Conservation (phyloP, 176 grass and related monocot genomes). For the Avena insularis region DNA sequence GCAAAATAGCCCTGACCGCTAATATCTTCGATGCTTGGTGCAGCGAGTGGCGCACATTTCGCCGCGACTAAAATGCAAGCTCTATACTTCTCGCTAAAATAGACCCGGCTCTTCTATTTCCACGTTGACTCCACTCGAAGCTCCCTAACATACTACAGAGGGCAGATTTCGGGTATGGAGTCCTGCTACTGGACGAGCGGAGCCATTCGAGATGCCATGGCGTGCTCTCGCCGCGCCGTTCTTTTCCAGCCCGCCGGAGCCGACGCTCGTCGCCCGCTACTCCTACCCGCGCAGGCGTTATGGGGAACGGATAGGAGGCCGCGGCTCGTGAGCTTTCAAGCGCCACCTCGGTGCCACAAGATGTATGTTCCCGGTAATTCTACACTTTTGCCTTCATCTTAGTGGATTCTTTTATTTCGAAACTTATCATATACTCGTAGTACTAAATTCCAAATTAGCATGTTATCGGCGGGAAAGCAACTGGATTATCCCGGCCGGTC, state of each 20-base stretch:
- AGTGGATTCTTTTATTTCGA: neutral
- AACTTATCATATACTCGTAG: neutral
- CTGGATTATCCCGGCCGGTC: neutral
- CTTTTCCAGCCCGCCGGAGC: neutral
- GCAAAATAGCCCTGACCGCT: neutral
- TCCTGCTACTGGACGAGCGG: neutral
- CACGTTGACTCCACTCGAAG: neutral
- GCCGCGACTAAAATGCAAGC: neutral
- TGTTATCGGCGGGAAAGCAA: neutral
- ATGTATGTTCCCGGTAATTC: conserved; percentile 75
- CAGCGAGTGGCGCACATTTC: neutral
- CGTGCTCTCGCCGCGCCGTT: neutral
- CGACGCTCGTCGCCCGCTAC: neutral
- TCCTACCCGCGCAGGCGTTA: neutral
- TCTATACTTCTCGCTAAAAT: neutral
- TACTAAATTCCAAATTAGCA: too few species aligned
- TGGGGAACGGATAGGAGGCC: neutral
- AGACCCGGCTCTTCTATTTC: neutral
- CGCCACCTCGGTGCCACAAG: conserved; percentile 58
- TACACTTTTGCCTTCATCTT: neutral
- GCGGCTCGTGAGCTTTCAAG: neutral
- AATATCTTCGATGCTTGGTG: neutral
- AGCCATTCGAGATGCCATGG: conserved; percentile 4
- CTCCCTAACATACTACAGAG: neutral
- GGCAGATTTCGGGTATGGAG: neutral